These are phyloP conservation scores for Paramecium biaurelia DNA, from an alignment of 73 alveolate species.

Conservation along the genomic window DNA sequence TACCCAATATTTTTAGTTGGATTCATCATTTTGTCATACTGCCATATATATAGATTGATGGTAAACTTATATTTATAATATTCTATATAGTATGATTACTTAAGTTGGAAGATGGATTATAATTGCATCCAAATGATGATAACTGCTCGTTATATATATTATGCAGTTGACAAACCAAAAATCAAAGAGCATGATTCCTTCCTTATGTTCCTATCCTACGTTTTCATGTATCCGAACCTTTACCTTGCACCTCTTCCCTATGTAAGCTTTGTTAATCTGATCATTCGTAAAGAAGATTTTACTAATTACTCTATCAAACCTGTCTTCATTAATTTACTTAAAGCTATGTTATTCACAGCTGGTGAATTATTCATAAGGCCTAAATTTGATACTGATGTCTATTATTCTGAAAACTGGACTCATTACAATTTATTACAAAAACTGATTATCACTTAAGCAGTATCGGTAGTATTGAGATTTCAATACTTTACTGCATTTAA, in stretches of 20 bases:
- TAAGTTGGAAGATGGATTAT: slow-evolving; percentile 11
- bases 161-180: neutral
- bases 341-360: neutral
- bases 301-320: neutral
- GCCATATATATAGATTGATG: slow-evolving; percentile 21
- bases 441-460: neutral
- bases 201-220: neutral
- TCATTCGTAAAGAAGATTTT: neutral
- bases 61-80: neutral
- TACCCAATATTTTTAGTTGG: neutral
- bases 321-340: neutral
- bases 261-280: neutral
- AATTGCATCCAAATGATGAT: slow-evolving; percentile 31
- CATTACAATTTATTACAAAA: neutral
- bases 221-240: neutral
- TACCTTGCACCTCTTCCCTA: neutral
- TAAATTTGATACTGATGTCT: neutral
- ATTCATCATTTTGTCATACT: neutral
- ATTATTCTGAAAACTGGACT: neutral
- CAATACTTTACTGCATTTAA: neutral
- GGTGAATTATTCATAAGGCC: neutral
- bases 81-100: neutral
- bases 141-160: slow-evolving; percentile 14
- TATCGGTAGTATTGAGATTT: neutral
- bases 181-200: neutral